phyloP scores from a whole-genome alignment of 352 stramenopile genomes.

The Phytophthora podocarpi region DNA sequence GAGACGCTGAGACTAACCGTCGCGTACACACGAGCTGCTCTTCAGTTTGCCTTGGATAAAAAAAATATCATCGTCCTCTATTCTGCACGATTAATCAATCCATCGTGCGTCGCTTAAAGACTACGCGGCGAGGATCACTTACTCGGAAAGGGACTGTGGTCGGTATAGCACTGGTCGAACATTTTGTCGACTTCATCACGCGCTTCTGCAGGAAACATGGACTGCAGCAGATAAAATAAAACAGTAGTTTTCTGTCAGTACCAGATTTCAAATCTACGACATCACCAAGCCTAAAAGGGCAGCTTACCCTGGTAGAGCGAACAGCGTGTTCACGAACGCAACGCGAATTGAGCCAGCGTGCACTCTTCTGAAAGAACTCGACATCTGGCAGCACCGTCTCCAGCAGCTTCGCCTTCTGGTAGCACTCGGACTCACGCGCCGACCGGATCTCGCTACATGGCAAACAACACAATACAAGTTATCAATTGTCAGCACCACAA shows the following conservation, averaged over 20 bases:
- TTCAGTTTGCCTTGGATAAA: slow-evolving; percentile 1
- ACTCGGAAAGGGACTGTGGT: slow-evolving; percentile 65
- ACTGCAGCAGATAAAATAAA: slow-evolving; percentile 42
- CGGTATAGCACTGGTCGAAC: slow-evolving; percentile 77
- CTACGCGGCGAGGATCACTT: slow-evolving; percentile 17
- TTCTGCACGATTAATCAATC: slow-evolving; percentile 22
- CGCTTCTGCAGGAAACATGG: slow-evolving; percentile 78
- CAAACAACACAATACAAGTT: not conserved
- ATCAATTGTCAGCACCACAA: not conserved
- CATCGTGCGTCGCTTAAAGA: slow-evolving; percentile 12
- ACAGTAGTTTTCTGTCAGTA: not conserved
- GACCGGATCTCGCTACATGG: slow-evolving; percentile 81
- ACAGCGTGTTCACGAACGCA: slow-evolving; percentile 81
- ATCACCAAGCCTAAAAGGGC: not conserved
- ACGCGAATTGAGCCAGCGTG: slow-evolving; percentile 60
- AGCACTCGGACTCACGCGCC: slow-evolving; percentile 84
- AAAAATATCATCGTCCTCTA: slow-evolving; percentile 23
- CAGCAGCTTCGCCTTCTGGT: slow-evolving; percentile 73
- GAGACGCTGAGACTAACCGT: slow-evolving; percentile 20
- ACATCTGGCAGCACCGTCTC: slow-evolving; percentile 60
- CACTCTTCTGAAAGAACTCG: slow-evolving; percentile 67
- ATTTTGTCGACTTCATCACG: slow-evolving; percentile 74
- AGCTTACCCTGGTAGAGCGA: slow-evolving; percentile 66
- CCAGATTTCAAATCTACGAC: not conserved
- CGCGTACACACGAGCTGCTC: not conserved